phyloP scores from a whole-genome alignment of 2,329 filamentous ascomycete species.

The Colletotrichum neosansevieriae region DNA sequence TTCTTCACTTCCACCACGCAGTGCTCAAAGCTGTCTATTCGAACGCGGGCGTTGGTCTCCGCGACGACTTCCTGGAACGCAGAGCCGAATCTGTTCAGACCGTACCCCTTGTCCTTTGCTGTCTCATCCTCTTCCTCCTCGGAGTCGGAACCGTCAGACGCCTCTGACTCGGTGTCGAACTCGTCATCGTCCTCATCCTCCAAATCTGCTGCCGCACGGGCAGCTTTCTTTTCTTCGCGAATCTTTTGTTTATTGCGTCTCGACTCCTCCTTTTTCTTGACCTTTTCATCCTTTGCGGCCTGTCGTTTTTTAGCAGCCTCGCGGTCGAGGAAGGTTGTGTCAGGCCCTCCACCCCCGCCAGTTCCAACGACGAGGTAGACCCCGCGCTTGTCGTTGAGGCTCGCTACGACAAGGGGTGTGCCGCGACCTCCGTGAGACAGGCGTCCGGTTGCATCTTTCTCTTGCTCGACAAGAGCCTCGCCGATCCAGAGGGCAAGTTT shows the following conservation, averaged over 20 bases:
- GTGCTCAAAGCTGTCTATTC: slow-evolving; percentile 97
- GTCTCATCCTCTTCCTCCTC: slow-evolving; percentile 69
- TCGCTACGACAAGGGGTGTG: slow-evolving; percentile 89
- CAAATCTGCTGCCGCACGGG: slow-evolving; percentile 60
- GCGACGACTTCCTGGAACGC: slow-evolving; percentile 96
- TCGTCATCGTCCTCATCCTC: slow-evolving; percentile 65
- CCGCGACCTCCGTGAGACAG: slow-evolving; percentile 77
- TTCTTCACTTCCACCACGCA: slow-evolving; percentile 98
- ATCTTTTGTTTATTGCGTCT: slow-evolving; percentile 68
- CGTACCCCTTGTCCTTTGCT: slow-evolving; percentile 72
- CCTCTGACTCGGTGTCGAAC: slow-evolving; percentile 56
- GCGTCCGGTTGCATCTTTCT: slow-evolving; percentile 79
- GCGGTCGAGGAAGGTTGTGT: slow-evolving; percentile 75
- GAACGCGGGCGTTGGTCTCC: slow-evolving; percentile 88
- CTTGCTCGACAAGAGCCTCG: slow-evolving; percentile 91
- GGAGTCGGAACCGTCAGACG: slow-evolving; percentile 54
- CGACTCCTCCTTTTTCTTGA: slow-evolving; percentile 70
- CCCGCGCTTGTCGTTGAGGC: slow-evolving; percentile 86
- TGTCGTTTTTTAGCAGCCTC: slow-evolving; percentile 73
- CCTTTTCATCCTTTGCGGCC: slow-evolving; percentile 72
- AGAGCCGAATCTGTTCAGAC: slow-evolving; percentile 90
- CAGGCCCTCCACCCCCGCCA: slow-evolving; percentile 84
- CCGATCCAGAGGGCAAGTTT: slow-evolving; percentile 95
- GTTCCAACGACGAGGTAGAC: slow-evolving; percentile 95
- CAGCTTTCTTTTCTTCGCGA: slow-evolving; percentile 71